Percentiles rank a stretch among this genome's conserved stretches.
phyloP scores from a whole-genome alignment of 78 protist species.

The Pigoraptor vietnamica region DNA sequence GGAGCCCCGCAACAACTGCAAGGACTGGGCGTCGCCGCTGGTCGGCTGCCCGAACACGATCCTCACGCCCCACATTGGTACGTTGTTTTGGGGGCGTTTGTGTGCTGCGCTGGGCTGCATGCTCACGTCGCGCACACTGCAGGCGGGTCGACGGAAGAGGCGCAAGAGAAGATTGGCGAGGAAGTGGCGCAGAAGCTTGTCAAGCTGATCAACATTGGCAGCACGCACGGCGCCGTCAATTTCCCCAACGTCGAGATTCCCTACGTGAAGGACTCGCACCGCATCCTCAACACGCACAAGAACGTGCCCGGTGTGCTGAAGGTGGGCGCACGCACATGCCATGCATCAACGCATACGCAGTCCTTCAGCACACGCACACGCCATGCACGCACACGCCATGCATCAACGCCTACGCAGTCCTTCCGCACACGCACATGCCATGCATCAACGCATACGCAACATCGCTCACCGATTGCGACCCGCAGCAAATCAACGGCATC shows the following conservation, averaged over 20 bases:
- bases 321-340: neutral
- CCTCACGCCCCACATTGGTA: slow-evolving; percentile 90
- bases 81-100: neutral
- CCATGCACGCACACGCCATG: neutral
- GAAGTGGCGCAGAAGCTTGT: slow-evolving; percentile 71
- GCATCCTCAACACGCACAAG: slow-evolving; percentile 73
- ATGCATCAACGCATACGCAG: neutral
- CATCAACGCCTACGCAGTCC: too few relatives aligned
- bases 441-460: neutral
- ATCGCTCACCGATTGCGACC: too few relatives aligned
- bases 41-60: slow-evolving; percentile 72
- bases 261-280: slow-evolving; percentile 37
- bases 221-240: slow-evolving; percentile 75
- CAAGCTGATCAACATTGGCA: slow-evolving; percentile 61
- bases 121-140: neutral
- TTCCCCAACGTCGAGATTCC: slow-evolving; percentile 77
- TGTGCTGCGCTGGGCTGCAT: neutral
- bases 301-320: slow-evolving; percentile 87
- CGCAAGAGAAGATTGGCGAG: slow-evolving; percentile 86
- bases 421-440: neutral
- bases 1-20: slow-evolving; percentile 74
- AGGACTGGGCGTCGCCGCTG: slow-evolving; percentile 45
- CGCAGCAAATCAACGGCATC: neutral
- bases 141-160: slow-evolving; percentile 87
- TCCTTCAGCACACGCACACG: neutral